Conservation (phyloP, 352 stramenopile genomes). For the Elongisporangium anandrum region DNA sequence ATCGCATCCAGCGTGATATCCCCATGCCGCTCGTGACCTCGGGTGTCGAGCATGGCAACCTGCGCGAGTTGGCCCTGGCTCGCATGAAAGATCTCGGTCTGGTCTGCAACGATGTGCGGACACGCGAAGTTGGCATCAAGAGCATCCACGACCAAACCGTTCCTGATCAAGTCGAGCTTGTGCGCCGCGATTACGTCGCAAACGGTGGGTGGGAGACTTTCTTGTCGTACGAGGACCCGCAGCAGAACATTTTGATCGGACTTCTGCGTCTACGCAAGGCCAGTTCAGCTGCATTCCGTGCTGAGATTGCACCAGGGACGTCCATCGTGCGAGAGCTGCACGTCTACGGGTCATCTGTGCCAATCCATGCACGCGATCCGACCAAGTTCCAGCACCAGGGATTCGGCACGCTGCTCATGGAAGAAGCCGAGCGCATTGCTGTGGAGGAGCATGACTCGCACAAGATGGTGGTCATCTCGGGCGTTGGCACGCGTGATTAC, state of each 20-base stretch:
- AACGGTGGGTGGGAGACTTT: slow-evolving; percentile 98
- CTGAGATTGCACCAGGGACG: slow-evolving; percentile 60
- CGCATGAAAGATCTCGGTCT: slow-evolving; percentile 92
- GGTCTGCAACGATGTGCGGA: slow-evolving; percentile 94
- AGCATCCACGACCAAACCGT: slow-evolving; percentile 93
- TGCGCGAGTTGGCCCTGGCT: slow-evolving; percentile 90
- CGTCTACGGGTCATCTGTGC: slow-evolving; percentile 96
- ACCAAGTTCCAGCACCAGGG: slow-evolving; percentile 97
- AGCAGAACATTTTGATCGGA: slow-evolving; percentile 96
- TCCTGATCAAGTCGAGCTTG: slow-evolving; percentile 95
- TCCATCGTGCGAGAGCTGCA: slow-evolving; percentile 91
- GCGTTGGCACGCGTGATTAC: slow-evolving; percentile 95
- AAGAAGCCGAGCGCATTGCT: slow-evolving; percentile 96
- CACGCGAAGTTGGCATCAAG: slow-evolving; percentile 95
- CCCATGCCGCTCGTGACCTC: slow-evolving; percentile 97
- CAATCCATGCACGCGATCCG: slow-evolving; percentile 90
- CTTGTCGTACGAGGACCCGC: slow-evolving; percentile 94
- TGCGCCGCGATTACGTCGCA: slow-evolving; percentile 93
- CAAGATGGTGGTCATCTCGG: slow-evolving; percentile 96
- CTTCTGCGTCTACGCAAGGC: slow-evolving; percentile 92
- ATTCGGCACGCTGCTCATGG: slow-evolving; percentile 96
- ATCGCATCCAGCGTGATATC: slow-evolving; percentile 96
- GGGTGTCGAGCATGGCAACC: slow-evolving; percentile 95
- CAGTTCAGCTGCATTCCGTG: slow-evolving; percentile 75
- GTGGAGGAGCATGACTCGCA: slow-evolving; percentile 92